Evolutionary conservation across 2,329 filamentous ascomycete genomes (phyloP).

Genomic region (Tolypocladium ovalisporum): DNA sequence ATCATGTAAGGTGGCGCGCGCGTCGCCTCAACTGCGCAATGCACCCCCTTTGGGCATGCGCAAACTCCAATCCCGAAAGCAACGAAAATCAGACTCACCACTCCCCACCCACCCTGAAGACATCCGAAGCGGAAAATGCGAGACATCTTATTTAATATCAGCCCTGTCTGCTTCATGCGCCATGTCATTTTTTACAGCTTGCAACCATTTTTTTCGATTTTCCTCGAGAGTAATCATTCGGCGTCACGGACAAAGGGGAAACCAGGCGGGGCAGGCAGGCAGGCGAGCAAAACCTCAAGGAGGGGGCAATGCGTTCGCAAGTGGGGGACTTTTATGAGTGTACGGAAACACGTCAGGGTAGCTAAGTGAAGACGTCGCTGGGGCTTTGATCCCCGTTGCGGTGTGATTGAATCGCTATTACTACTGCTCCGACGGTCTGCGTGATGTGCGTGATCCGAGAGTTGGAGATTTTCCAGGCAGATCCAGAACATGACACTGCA

Average conservation of each 20-base stretch:
- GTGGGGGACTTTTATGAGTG: slow-evolving; percentile 3
- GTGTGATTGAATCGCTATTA: neutral
- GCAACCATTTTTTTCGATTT: neutral
- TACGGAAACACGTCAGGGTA: slow-evolving; percentile 5
- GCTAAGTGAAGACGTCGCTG: slow-evolving; percentile 3
- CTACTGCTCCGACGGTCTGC: neutral
- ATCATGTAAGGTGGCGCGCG: slow-evolving; percentile 44
- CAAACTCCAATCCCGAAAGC: neutral
- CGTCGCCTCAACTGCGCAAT: neutral
- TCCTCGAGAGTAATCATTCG: neutral
- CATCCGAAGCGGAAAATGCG: neutral
- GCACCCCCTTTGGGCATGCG: neutral
- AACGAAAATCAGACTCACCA: neutral
- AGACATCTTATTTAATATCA: neutral
- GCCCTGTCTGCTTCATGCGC: neutral
- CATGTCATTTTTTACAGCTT: neutral
- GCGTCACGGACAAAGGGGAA: slow-evolving; percentile 5
- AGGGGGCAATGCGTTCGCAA: slow-evolving; percentile 1
- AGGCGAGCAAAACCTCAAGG: slow-evolving; percentile 4
- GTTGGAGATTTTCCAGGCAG: neutral
- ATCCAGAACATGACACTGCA: neutral
- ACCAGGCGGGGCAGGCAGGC: slow-evolving; percentile 3
- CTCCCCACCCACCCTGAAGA: neutral
- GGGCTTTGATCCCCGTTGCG: neutral
- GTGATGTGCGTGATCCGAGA: neutral